Percentiles rank a stretch among this genome's conserved stretches.
Evolutionary conservation across 257 asterid genomes (phyloP).

Genomic region (Solanum virginianum): DNA sequence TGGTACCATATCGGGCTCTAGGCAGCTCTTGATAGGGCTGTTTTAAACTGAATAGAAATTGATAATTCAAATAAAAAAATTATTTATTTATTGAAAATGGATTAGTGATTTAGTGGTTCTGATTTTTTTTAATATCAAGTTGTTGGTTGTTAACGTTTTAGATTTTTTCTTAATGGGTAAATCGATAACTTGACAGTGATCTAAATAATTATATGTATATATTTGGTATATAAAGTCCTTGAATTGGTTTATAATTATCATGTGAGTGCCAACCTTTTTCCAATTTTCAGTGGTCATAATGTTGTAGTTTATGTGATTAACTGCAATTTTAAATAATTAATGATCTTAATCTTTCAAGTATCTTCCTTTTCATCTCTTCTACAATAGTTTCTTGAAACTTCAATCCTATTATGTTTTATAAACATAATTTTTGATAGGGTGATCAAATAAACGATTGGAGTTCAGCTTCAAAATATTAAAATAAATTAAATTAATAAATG

Average conservation of each 20-base stretch:
- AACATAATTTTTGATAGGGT: not conserved
- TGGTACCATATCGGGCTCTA: not conserved
- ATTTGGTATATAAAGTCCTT: too few species aligned
- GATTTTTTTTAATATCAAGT: too few species aligned
- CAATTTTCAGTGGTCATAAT: not conserved
- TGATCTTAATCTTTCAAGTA: not conserved
- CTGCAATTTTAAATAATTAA: not conserved
- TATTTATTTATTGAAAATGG: too few species aligned
- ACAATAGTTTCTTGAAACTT: not conserved
- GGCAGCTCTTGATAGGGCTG: too few species aligned
- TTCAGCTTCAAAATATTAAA: not conserved
- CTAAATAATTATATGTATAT: too few species aligned
- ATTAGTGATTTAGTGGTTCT: too few species aligned
- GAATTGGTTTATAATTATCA: not conserved
- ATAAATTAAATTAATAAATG: not conserved
- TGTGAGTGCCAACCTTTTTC: not conserved
- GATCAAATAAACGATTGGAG: not conserved
- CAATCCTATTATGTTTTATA: not conserved
- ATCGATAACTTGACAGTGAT: too few species aligned
- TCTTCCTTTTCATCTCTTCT: not conserved
- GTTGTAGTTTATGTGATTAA: not conserved
- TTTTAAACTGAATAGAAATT: too few species aligned
- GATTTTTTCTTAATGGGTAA: too few species aligned
- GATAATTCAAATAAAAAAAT: too few species aligned
- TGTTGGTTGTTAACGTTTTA: too few species aligned